Evolutionary conservation across 345 rosid genomes (phyloP).

Genomic region (Ceriops decandra): DNA sequence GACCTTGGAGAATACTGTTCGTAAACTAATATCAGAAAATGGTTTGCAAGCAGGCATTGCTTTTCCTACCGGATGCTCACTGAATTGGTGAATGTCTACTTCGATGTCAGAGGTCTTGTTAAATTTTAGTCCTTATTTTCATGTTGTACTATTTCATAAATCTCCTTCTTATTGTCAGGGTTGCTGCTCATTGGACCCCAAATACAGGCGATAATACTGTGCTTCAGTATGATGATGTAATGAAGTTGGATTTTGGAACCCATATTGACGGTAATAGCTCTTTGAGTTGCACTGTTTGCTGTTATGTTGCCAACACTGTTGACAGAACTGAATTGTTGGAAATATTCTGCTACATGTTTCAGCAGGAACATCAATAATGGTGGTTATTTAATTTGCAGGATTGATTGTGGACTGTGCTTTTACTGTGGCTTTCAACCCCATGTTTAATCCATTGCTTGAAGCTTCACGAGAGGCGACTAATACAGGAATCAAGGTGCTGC

Average conservation of each 20-base stretch:
- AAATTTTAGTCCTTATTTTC: not conserved
- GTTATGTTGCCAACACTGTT: not conserved
- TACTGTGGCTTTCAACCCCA: conserved; percentile 98
- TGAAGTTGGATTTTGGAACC: conserved; percentile 97
- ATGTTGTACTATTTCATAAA: conserved; percentile 17
- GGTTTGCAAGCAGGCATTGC: conserved; percentile 98
- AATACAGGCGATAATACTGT: conserved; percentile 94
- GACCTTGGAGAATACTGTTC: conserved; percentile 83
- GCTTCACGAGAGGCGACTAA: conserved; percentile 96
- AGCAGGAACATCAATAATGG: conserved; percentile 16
- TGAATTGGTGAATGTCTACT: conserved; percentile 61
- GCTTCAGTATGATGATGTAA: conserved; percentile 92
- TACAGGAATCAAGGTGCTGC: conserved; percentile 82
- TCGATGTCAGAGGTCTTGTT: not conserved
- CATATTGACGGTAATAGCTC: conserved; percentile 72
- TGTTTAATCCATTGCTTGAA: conserved; percentile 85
- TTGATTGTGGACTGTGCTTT: conserved; percentile 87
- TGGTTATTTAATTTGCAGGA: conserved; percentile 52
- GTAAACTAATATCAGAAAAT: conserved; percentile 82
- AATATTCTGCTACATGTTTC: not conserved
- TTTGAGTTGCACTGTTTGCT: not conserved
- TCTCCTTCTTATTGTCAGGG: conserved; percentile 43
- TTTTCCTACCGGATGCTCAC: conserved; percentile 97
- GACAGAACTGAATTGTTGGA: not conserved
- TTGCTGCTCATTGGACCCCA: conserved; percentile 99